A percentile compares a stretch with the other conserved stretches of the same genome.
phyloP scores from a whole-genome alignment of 306 rosid species.

The Vicia villosa region DNA sequence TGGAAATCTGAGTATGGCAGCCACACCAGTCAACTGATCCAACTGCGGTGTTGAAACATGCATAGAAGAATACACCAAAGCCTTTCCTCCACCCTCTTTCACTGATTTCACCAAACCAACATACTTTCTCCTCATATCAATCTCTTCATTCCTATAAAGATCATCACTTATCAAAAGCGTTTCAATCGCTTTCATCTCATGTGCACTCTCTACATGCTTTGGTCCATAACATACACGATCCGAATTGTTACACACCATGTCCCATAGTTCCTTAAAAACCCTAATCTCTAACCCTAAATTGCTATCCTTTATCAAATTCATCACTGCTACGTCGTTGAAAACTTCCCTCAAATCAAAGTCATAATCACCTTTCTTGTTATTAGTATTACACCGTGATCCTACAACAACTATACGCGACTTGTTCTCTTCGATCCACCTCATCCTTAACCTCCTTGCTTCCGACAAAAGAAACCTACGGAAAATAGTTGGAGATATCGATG shows the following conservation, averaged over 20 bases:
- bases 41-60: slow-evolving; percentile 42
- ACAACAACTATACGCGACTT: slow-evolving; percentile 27
- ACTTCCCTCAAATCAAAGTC: slow-evolving; percentile 29
- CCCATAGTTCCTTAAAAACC: slow-evolving; percentile 38
- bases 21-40: slow-evolving; percentile 32
- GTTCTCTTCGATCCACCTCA: slow-evolving; percentile 34
- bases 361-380: not conserved
- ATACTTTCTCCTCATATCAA: slow-evolving; percentile 29
- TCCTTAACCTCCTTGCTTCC: slow-evolving; percentile 37
- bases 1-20: slow-evolving; percentile 52
- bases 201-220: slow-evolving; percentile 38
- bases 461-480: slow-evolving; percentile 21
- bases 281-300: slow-evolving; percentile 29
- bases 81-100: slow-evolving; percentile 44
- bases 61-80: slow-evolving; percentile 42
- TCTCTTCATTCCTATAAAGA: slow-evolving; percentile 37
- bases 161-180: slow-evolving; percentile 45
- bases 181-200: slow-evolving; percentile 46
- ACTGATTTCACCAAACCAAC: slow-evolving; percentile 32
- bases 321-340: slow-evolving; percentile 30
- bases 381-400: not conserved
- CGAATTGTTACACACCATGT: slow-evolving; percentile 29
- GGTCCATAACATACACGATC: slow-evolving; percentile 45
- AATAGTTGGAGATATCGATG: not conserved
- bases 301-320: slow-evolving; percentile 36